Conservation (phyloP, 768 basidiomycete species). For the Kwoniella pini region DNA sequence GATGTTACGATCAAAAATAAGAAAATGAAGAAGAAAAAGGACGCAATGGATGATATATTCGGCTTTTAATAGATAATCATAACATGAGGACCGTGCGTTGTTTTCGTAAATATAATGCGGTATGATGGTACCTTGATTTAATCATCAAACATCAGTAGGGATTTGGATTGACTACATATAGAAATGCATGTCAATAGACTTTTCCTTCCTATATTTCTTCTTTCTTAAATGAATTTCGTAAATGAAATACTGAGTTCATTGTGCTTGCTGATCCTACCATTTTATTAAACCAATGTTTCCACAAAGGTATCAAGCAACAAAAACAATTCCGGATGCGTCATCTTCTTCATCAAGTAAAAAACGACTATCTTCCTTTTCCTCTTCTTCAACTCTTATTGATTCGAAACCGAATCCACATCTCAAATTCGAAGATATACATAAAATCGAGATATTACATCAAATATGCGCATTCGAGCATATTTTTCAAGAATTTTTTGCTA, state of each 20-base stretch:
- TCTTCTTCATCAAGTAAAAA: not conserved
- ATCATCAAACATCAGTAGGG: too few species aligned
- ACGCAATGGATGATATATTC: constrained; percentile 26
- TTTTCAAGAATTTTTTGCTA: constrained; percentile 14
- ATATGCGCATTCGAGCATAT: constrained; percentile 15
- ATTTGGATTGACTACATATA: too few species aligned
- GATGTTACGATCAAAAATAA: constrained; percentile 1
- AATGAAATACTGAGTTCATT: too few species aligned
- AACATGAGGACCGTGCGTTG: too few species aligned
- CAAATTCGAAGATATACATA: constrained; percentile 1
- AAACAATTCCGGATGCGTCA: not conserved
- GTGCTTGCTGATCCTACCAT: too few species aligned
- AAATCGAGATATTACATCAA: constrained; percentile 7
- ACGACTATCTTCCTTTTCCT: not conserved
- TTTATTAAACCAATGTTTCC: too few species aligned
- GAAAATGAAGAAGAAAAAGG: constrained; percentile 20
- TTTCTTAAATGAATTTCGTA: too few species aligned
- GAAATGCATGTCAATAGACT: too few species aligned
- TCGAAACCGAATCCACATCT: constrained; percentile 2
- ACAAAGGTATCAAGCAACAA: too few species aligned
- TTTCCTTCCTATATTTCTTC: too few species aligned
- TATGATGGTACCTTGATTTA: not conserved
- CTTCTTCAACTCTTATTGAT: not conserved
- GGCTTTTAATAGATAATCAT: constrained; percentile 10
- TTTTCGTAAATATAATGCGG: not conserved